Base-by-base conservation (phyloP, 2,329 filamentous ascomycete genomes). In the Nigrospora osmanthi region DNA sequence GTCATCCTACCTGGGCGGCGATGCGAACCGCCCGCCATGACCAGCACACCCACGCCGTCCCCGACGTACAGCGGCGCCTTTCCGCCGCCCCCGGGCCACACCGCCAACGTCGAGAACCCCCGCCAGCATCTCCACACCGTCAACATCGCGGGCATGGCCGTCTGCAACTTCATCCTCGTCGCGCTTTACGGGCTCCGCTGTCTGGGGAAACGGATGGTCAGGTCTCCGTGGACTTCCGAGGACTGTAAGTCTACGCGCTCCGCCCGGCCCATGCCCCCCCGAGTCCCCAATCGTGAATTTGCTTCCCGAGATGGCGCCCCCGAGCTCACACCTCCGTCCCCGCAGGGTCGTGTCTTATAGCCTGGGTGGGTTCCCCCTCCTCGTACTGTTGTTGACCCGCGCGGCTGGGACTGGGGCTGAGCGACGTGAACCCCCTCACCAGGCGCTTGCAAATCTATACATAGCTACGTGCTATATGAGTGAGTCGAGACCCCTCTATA, bases 21-120 rank as follows among this genome's bases (percentile, higher is more conserved):
- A 28, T 10, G 23, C 23, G 23, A 28, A 28, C 23, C 23, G 4
- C 23, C 23, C 23, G 23, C 23, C 23, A 28, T 28, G 23, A 28
- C 5, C 23, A 28, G 23, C 9, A 28, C 23, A 10, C 23, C 6
- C 23, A 28, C 9, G 23, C 23, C 23, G 7, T 28, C 23, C 10
- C 23, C 23, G 23, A 28, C 23, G 7, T 28, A 28, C 23, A 10
- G 2, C 7, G 53, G 52, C 28, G 47, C 48, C 7, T 42, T 51
- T 10, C 52, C 54, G 15, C 52, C 55, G 4, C 55, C 54, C 30
- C 52, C 53, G 32, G 54, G 54, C 34, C 48, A 52, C 15, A 49
- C 40, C 6, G 50, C 52, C 13, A 43, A 55, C 47, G 52, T 57
- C 38, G 45, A 52, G 3, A 31, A 54, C 32, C 55, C 53, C 16